phyloP scores from a whole-genome alignment of 805 yeast species.

The Kodamaea restingae region DNA sequence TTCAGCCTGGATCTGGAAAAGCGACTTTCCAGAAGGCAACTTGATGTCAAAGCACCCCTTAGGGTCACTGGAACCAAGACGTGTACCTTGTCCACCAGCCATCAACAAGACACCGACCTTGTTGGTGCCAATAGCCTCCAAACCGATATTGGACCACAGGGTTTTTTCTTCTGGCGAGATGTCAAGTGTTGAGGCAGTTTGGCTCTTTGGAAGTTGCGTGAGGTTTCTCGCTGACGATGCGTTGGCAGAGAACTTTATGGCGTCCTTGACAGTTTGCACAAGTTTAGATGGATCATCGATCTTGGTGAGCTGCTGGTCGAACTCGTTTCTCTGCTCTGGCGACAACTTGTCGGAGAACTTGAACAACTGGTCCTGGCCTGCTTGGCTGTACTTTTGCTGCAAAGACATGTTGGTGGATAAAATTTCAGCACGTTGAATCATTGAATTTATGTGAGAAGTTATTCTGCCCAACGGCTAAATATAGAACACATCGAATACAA shows the following conservation, averaged over 20 bases:
- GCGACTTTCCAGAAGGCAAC: conserved; percentile 75
- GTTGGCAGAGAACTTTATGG: conserved; percentile 38
- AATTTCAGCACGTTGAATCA: neutral
- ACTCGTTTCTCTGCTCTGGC: conserved; percentile 27
- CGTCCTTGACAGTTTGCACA: conserved; percentile 41
- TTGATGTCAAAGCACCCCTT: conserved; percentile 92
- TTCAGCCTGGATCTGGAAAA: conserved; percentile 93
- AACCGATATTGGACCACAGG: conserved; percentile 52
- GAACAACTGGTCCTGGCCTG: conserved; percentile 54
- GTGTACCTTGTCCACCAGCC: conserved; percentile 99
- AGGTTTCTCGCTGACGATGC: conserved; percentile 22
- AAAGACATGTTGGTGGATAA: conserved; percentile 9
- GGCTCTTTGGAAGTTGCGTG: conserved; percentile 46
- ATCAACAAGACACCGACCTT: conserved; percentile 86
- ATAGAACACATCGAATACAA: neutral
- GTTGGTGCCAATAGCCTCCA: conserved; percentile 60
- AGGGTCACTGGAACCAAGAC: conserved; percentile 85
- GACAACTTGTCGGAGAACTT: conserved; percentile 41
- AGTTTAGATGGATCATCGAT: conserved; percentile 41
- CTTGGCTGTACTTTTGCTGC: conserved; percentile 34
- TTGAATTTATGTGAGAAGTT: neutral
- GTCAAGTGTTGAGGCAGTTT: conserved; percentile 49
- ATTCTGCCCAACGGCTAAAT: neutral
- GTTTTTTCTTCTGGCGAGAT: conserved; percentile 25
- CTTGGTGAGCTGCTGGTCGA: conserved; percentile 39